Evolutionary conservation across 1,139 yeast genomes (phyloP).

Genomic region (Kodamaea sp.): DNA sequence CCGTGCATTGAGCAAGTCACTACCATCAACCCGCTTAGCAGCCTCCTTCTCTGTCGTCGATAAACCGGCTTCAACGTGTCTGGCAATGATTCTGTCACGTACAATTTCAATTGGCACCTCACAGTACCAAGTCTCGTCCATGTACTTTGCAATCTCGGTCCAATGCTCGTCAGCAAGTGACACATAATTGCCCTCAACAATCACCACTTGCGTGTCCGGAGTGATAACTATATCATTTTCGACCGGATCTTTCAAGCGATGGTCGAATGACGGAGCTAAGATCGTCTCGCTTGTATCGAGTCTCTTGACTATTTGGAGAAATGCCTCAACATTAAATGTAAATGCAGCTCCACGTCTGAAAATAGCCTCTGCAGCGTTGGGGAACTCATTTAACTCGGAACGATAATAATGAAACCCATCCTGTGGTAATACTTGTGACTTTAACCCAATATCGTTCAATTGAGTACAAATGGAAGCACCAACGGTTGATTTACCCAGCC

Average conservation of each 20-base stretch:
- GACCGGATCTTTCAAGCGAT: conserved; percentile 62
- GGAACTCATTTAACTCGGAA: conserved; percentile 45
- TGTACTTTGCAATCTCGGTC: conserved; percentile 37
- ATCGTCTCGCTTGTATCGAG: conserved; percentile 11
- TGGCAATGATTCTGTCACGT: conserved; percentile 50
- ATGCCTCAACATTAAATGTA: conserved; percentile 64
- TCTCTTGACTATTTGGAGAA: conserved; percentile 27
- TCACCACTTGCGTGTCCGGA: conserved; percentile 44
- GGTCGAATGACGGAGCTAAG: conserved; percentile 74
- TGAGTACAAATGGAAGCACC: conserved; percentile 32
- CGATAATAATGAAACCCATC: conserved; percentile 85
- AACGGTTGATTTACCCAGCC: conserved; percentile 77
- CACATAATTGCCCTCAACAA: conserved; percentile 67
- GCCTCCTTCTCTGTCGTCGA: conserved; percentile 58
- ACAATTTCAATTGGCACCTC: conserved; percentile 45
- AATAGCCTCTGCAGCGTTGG: conserved; percentile 55
- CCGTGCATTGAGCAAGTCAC: conserved; percentile 68
- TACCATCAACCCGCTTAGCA: conserved; percentile 54
- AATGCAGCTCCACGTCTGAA: conserved; percentile 77
- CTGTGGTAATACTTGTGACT: conserved; percentile 41
- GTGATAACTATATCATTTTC: conserved; percentile 45
- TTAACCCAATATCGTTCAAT: conserved; percentile 16
- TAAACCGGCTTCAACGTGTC: conserved; percentile 74
- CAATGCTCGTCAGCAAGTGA: conserved; percentile 49
- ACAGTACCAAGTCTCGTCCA: conserved; percentile 45